Evolutionary conservation across 2,329 filamentous ascomycete species (phyloP).

Genomic region (Fusarium longipes): DNA sequence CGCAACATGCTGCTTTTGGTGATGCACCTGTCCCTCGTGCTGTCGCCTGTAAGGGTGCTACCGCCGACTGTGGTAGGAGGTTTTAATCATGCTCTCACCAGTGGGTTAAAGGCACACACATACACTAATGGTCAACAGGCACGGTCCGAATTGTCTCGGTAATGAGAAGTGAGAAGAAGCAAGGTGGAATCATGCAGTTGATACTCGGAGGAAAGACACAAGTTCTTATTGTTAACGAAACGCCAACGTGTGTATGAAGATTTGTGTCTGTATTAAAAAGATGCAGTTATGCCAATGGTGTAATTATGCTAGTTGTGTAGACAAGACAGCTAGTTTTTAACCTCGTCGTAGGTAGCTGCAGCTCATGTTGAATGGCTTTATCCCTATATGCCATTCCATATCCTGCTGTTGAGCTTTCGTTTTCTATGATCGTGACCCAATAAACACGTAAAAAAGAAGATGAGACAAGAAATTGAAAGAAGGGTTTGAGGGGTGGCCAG

Average conservation of each 20-base stretch:
- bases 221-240: neutral
- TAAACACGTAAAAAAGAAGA: constrained; percentile 23
- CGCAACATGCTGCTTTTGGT: constrained; percentile 37
- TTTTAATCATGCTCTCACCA: constrained; percentile 7
- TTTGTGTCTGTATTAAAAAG: constrained; percentile 19
- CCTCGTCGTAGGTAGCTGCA: constrained; percentile 40
- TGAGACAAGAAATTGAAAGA: constrained; percentile 1
- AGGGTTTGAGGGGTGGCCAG: neutral
- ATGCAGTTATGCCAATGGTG: constrained; percentile 16
- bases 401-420: constrained; percentile 42
- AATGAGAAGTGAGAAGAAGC: constrained; percentile 9
- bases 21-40: constrained; percentile 29
- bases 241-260: constrained; percentile 3
- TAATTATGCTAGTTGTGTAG: constrained; percentile 22
- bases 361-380: constrained; percentile 53
- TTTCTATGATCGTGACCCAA: constrained; percentile 34
- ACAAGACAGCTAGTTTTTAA: constrained; percentile 15
- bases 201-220: neutral
- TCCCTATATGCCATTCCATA: constrained; percentile 41
- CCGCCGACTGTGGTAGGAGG: constrained; percentile 20
- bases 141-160: constrained; percentile 22
- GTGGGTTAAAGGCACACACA: neutral
- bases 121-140: constrained; percentile 1
- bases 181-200: constrained; percentile 2
- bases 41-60: constrained; percentile 20